Evolutionary conservation across 78 protist species (phyloP), one percentile per base, ranked within the genome.

Genomic region (Tieghemostelium lacteum): DNA sequence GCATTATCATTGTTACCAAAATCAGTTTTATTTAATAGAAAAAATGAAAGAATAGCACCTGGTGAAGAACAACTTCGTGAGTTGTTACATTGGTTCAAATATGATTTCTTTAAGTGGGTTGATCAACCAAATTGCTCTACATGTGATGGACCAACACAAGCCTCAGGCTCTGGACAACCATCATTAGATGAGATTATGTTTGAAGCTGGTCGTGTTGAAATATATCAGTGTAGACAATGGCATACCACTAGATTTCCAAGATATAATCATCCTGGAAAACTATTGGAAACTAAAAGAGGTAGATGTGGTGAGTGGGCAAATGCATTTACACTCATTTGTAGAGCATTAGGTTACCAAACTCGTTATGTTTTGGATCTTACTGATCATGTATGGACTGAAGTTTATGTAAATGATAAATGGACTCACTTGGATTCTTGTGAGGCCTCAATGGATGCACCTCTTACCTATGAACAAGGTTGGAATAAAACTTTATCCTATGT

Each of bases 331-430:
- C 67, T 95, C 4, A 57, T 73, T 71, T 88, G 87, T 52, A 39
- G 75, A 2, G 86, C 97, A 28, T 61, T 97, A 20, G 97, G 97
- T 0, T 92, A 58, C 20, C 75, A 85, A 19, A 63, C 96, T 12
- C 76, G 98, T 20, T 75, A 74, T 36, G 91, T 96, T 10, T 17
- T 62, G n/a, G 99, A 97, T 77, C 75, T 67, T 57, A 95, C 98
- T 1, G 99, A 97, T 64, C 99, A 97, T 63, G 98, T 97, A 24
- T 97, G 99, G 99, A 80, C 85, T 33, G 98, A 96, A 75, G 88
- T 89, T 39, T 94, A 24, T 55, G 49, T 60, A 26, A 85, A 71
- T 1, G 60, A 54, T 19, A 29, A 83, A 19, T 96, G 98, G 96
- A 31, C 85, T 22, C 96, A 94, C 75, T 22, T 45, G 3, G 96